These are phyloP conservation scores for Lactuca sativa DNA, from an alignment of 129 eudicot species.

Conservation along the genomic window DNA sequence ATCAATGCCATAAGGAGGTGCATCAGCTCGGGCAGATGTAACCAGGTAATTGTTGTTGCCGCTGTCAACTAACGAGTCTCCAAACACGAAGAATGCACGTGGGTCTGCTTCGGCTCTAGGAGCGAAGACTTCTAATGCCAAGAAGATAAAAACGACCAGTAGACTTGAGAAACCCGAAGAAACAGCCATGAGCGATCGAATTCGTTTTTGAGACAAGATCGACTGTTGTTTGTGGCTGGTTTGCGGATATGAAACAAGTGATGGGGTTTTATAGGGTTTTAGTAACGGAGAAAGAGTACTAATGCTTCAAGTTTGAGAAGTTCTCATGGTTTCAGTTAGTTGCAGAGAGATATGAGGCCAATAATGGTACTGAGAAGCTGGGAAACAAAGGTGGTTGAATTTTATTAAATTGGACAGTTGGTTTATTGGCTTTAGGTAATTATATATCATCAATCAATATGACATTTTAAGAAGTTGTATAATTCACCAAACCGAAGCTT, in stretches of 20 bases:
- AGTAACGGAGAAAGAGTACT: neutral
- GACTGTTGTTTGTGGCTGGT: neutral
- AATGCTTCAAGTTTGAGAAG: neutral
- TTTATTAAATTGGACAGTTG: conserved; percentile 26
- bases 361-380: conserved; percentile 14
- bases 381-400: conserved; percentile 32
- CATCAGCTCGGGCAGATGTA: conserved; percentile 42
- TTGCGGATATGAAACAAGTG: conserved; percentile 17
- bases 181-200: conserved; percentile 27
- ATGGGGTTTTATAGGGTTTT: conserved; percentile 27
- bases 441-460: neutral
- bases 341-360: conserved; percentile 6
- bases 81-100: conserved; percentile 42
- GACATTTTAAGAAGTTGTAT: neutral
- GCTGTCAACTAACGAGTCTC: conserved; percentile 43
- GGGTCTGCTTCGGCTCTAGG: conserved; percentile 21
- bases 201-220: conserved; percentile 12
- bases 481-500: neutral
- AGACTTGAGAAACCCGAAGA: neutral
- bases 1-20: conserved; percentile 46
- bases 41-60: conserved; percentile 47
- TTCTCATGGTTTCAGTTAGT: conserved; percentile 1
- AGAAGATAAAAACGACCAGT: conserved; percentile 1
- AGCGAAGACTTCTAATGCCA: conserved; percentile 9
- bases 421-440: conserved; percentile 14